Base-by-base conservation (phyloP, 2,329 filamentous ascomycete species). In the Trichoderma atrobrunneum region DNA sequence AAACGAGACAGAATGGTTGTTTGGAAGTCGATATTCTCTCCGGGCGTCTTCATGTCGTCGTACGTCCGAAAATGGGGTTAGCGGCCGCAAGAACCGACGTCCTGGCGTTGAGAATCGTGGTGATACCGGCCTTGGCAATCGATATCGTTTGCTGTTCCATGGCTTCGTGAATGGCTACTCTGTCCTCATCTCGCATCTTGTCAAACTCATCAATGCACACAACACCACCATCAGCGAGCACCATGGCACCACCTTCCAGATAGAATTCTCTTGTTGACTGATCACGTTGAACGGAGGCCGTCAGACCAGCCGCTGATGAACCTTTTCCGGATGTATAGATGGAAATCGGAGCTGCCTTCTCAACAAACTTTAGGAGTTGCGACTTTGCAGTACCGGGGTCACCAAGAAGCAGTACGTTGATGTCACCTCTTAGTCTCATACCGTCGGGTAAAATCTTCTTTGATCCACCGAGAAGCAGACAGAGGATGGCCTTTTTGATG, bases 101-200 rank as follows among this genome's bases (percentile, higher is more conserved):
- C 78, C 96, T 87, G 14, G 96, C 95, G 78, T 99, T 99, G 68
- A 99, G 88, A 75, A 99, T 98, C 0, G 96, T 99, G 0, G 96
- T 99, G 79, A 99, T 99, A 77, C 96, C 96, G 0, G 96, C 96
- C 84, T 99, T 98, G 75, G 96, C 96, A 77, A 99, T 98, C 12
- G 96, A 98, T 73, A 99, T 99, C 0, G 96, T 99, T 82, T 99
- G 96, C 84, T 99, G 96, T 81, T 99, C 96, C 96, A 99, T 99
- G 72, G 96, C 96, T 88, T 99, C 96, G 86, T 99, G 96, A 76
- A 99, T 99, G 2, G 96, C 96, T 7, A 98, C 96, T 77, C 96
- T 89, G 78, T 99, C 96, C 81, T 99, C 96, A 80, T 99, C 96
- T 74, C 96, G 89, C 96, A 99, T 99, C 86, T 99, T 99, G 85